phyloP scores from a whole-genome alignment of 495 filamentous ascomycete genomes.

The Aspergillus taichungensis region DNA sequence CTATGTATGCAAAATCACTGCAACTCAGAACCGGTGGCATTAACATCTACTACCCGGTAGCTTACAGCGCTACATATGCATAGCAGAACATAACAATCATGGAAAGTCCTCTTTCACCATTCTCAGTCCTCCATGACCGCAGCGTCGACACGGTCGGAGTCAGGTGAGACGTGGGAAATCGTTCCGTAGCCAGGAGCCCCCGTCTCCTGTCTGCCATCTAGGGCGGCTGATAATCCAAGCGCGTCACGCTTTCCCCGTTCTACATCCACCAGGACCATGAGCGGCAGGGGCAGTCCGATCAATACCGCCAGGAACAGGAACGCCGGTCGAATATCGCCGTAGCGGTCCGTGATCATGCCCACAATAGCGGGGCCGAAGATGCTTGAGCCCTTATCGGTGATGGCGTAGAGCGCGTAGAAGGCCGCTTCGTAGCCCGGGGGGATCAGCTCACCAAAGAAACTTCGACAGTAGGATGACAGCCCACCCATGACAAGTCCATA shows the following conservation, averaged over 20 bases:
- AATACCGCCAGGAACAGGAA: constrained; percentile 87
- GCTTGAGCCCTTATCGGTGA: constrained; percentile 94
- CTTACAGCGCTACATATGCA: too few species aligned
- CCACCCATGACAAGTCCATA: constrained; percentile 93
- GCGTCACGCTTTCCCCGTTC: constrained; percentile 79
- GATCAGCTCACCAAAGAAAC: constrained; percentile 84
- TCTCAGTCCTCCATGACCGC: not conserved
- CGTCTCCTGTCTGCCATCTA: constrained; percentile 37
- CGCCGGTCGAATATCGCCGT: constrained; percentile 83
- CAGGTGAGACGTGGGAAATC: constrained; percentile 4
- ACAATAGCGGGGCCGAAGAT: constrained; percentile 93
- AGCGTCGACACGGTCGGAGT: not conserved
- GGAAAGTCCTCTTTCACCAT: not conserved
- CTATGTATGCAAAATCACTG: too few species aligned
- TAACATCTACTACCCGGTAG: too few species aligned
- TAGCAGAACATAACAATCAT: too few species aligned
- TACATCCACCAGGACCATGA: constrained; percentile 83
- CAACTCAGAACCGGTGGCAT: too few species aligned
- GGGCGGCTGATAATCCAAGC: constrained; percentile 54
- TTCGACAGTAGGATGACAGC: constrained; percentile 86
- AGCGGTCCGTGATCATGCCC: constrained; percentile 79
- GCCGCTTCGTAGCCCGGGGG: constrained; percentile 91
- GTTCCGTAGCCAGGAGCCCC: constrained; percentile 17
- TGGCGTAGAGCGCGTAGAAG: constrained; percentile 93
- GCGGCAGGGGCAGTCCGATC: constrained; percentile 70